Percentiles rank a stretch among this genome's conserved stretches.
Evolutionary conservation across 75 land plant genomes (phyloP).

Genomic region (Ceratopteris richardii): DNA sequence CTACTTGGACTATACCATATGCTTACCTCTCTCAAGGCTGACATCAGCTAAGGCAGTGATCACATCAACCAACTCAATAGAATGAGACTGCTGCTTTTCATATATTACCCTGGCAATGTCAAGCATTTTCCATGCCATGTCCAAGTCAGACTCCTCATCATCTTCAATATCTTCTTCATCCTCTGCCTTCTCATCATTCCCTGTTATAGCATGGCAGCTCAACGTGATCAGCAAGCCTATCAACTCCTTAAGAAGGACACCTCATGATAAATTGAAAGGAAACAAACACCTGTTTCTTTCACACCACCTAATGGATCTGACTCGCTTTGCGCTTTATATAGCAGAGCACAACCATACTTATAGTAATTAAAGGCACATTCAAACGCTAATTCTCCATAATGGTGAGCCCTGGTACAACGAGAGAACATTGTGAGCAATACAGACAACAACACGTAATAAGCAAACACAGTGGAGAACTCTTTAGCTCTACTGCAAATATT

Average conservation of each 20-base stretch:
- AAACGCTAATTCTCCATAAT: constrained; percentile 83
- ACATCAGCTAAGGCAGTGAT: constrained; percentile 83
- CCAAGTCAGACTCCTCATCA: constrained; percentile 85
- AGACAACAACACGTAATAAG: not conserved
- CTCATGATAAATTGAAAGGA: too few relatives aligned
- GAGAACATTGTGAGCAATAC: constrained; percentile 2
- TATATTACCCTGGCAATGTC: constrained; percentile 90
- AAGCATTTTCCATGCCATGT: constrained; percentile 90
- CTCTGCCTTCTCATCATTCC: constrained; percentile 8
- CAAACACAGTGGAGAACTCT: not conserved
- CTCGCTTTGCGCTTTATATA: constrained; percentile 86
- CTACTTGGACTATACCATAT: too few relatives aligned
- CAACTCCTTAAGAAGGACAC: too few relatives aligned
- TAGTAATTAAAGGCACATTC: constrained; percentile 84
- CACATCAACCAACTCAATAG: constrained; percentile 83
- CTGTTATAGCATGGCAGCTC: too few relatives aligned
- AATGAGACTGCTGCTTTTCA: constrained; percentile 44
- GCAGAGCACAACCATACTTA: constrained; percentile 83
- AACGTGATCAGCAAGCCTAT: too few relatives aligned
- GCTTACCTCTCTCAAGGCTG: constrained; percentile 82
- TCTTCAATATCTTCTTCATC: constrained; percentile 36
- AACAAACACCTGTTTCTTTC: constrained; percentile 3
- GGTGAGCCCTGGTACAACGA: constrained; percentile 52
- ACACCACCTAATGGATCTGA: constrained; percentile 63
- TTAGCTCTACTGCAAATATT: not conserved